phyloP scores from a whole-genome alignment of 1,284 basidiomycete species.

The Leccinum proliferum region DNA sequence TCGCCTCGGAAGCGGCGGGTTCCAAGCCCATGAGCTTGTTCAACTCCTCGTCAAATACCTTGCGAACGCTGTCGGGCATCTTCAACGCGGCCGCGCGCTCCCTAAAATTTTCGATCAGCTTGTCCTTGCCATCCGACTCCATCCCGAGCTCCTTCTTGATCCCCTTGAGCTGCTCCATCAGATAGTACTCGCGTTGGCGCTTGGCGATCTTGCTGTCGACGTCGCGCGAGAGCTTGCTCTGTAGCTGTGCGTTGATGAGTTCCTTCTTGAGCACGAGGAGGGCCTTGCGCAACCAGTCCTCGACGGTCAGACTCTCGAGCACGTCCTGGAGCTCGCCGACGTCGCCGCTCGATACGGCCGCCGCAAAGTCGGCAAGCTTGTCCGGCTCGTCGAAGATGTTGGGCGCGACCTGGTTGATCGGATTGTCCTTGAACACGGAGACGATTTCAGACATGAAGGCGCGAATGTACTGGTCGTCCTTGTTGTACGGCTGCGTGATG shows the following conservation, averaged over 20 bases:
- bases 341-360: slow-evolving; percentile 91
- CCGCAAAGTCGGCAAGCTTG: slow-evolving; percentile 97
- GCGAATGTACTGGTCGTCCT: slow-evolving; percentile 91
- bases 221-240: slow-evolving; percentile 91
- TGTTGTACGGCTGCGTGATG: slow-evolving; percentile 78
- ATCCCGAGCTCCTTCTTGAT: slow-evolving; percentile 99
- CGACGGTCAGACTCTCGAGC: slow-evolving; percentile 81
- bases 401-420: slow-evolving; percentile 91
- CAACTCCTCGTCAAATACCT: slow-evolving; percentile 97
- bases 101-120: slow-evolving; percentile 94
- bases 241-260: slow-evolving; percentile 94
- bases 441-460: slow-evolving; percentile 98
- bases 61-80: slow-evolving; percentile 91
- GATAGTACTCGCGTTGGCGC: slow-evolving; percentile 94
- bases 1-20: slow-evolving; percentile 89
- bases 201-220: slow-evolving; percentile 98
- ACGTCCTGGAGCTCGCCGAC: slow-evolving; percentile 93
- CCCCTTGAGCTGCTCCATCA: slow-evolving; percentile 98
- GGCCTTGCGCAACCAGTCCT: slow-evolving; percentile 89
- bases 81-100: slow-evolving; percentile 83
- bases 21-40: slow-evolving; percentile 91
- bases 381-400: slow-evolving; percentile 99
- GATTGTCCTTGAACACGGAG: slow-evolving; percentile 98
- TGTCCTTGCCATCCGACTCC: slow-evolving; percentile 97
- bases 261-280: slow-evolving; percentile 96